These are phyloP conservation scores for Pseudophaeomoniella oleicola DNA, from an alignment of 2,329 filamentous ascomycete species.

Conservation along the genomic window DNA sequence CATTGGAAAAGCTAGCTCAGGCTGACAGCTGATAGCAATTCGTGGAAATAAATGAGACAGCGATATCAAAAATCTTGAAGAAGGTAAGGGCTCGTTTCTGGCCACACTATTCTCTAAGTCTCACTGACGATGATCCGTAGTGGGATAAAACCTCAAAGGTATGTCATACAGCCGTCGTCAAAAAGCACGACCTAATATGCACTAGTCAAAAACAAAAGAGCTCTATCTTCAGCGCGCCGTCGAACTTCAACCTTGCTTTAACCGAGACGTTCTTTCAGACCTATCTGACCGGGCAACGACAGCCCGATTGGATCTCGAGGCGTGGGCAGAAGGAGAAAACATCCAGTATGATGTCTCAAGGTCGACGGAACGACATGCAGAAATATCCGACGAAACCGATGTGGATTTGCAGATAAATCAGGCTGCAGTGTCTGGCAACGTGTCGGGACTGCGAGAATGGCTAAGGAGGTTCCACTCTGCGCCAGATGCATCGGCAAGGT, in stretches of 20 bases:
- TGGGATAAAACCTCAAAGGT: slow-evolving; percentile 99
- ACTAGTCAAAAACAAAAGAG: slow-evolving; percentile 83
- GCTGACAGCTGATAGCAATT: slow-evolving; percentile 53
- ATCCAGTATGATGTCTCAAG: slow-evolving; percentile 57
- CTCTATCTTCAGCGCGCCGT: slow-evolving; percentile 90
- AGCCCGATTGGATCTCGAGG: slow-evolving; percentile 85
- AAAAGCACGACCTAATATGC: not conserved
- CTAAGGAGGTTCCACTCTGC: slow-evolving; percentile 54
- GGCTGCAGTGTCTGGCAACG: slow-evolving; percentile 69
- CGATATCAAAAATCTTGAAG: slow-evolving; percentile 96
- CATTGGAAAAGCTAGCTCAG: not conserved
- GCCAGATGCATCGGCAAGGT: slow-evolving; percentile 53
- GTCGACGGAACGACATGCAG: slow-evolving; percentile 21
- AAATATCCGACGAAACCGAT: slow-evolving; percentile 72
- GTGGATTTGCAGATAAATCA: slow-evolving; percentile 79
- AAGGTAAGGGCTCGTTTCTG: slow-evolving; percentile 49
- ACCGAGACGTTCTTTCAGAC: slow-evolving; percentile 90
- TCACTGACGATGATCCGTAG: slow-evolving; percentile 25
- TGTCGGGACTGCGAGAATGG: slow-evolving; percentile 64
- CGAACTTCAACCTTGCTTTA: slow-evolving; percentile 96
- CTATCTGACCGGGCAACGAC: slow-evolving; percentile 94
- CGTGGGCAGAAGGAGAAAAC: slow-evolving; percentile 93
- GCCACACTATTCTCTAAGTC: not conserved
- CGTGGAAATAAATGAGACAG: slow-evolving; percentile 93
- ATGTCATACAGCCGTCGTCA: slow-evolving; percentile 5